Conservation (phyloP, 163 green algal species). For the Chlamydomonas reinhardtii region DNA sequence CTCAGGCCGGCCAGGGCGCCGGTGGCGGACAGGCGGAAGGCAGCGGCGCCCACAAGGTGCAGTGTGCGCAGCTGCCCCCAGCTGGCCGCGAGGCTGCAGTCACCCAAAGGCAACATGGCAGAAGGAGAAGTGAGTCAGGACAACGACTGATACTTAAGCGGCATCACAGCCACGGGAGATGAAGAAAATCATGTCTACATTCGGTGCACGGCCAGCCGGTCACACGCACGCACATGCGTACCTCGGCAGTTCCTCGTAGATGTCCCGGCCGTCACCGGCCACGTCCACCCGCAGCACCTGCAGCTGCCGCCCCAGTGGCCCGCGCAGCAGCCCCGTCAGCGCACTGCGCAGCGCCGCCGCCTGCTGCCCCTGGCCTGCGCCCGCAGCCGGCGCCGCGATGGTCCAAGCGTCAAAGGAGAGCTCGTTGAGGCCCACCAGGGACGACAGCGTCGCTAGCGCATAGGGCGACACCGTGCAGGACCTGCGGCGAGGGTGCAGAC, state of each 20-base stretch:
- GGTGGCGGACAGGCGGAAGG: background rate
- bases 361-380: background rate
- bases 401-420: slow-evolving; percentile 13
- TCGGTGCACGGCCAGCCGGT: no score
- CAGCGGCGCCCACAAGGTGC: slow-evolving; percentile 8
- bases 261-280: background rate
- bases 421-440: background rate
- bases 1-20: background rate
- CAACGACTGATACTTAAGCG: no score
- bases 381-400: background rate
- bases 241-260: slow-evolving; percentile 6
- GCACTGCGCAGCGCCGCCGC: background rate
- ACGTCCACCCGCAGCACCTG: slow-evolving; percentile 24
- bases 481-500: background rate
- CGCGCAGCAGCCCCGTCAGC: background rate
- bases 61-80: slow-evolving; percentile 8
- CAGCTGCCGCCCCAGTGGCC: slow-evolving; percentile 8
- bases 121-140: no score
- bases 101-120: no score
- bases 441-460: background rate
- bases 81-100: background rate
- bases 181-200: no score
- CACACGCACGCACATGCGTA: background rate
- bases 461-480: slow-evolving; percentile 25
- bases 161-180: no score